Evolutionary conservation across 768 basidiomycete species (phyloP).

Genomic region (Tulasnella calospora): DNA sequence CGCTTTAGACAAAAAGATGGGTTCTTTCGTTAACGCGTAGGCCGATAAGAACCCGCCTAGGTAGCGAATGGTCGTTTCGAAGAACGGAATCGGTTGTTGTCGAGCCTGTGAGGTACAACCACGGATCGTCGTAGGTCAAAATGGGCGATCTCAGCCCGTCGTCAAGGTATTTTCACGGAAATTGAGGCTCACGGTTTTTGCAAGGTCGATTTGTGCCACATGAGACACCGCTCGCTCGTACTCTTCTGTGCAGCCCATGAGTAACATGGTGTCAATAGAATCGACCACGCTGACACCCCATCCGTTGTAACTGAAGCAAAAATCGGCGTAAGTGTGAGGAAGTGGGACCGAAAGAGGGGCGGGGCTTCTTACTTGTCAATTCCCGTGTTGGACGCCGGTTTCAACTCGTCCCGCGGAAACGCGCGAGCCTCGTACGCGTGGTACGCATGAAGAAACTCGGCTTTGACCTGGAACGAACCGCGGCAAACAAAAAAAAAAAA

Average conservation of each 20-base stretch:
- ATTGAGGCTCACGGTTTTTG: constrained; percentile 18
- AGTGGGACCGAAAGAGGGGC: neutral
- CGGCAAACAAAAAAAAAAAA: neutral
- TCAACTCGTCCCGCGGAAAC: constrained; percentile 32
- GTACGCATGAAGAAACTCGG: constrained; percentile 32
- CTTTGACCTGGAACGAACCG: constrained; percentile 27
- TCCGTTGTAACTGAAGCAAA: constrained; percentile 30
- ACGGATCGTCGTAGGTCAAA: neutral
- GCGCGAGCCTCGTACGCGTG: constrained; percentile 31
- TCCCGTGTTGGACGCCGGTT: constrained; percentile 28
- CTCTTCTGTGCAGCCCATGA: constrained; percentile 43
- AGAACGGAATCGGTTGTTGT: constrained; percentile 28
- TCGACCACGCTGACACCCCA: constrained; percentile 43
- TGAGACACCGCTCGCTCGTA: constrained; percentile 40
- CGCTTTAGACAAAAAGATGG: constrained; percentile 38
- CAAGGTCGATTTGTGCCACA: constrained; percentile 28
- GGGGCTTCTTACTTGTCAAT: constrained; percentile 27
- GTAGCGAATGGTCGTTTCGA: constrained; percentile 48
- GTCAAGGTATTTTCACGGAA: neutral
- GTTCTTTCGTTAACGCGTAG: constrained; percentile 40
- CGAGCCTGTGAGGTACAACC: neutral
- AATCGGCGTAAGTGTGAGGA: neutral
- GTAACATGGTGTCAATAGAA: constrained; percentile 42
- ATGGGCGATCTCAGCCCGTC: neutral
- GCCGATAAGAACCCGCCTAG: constrained; percentile 47